Base-by-base conservation (phyloP, 257 asterid genomes). In the Solanum sitiens region DNA sequence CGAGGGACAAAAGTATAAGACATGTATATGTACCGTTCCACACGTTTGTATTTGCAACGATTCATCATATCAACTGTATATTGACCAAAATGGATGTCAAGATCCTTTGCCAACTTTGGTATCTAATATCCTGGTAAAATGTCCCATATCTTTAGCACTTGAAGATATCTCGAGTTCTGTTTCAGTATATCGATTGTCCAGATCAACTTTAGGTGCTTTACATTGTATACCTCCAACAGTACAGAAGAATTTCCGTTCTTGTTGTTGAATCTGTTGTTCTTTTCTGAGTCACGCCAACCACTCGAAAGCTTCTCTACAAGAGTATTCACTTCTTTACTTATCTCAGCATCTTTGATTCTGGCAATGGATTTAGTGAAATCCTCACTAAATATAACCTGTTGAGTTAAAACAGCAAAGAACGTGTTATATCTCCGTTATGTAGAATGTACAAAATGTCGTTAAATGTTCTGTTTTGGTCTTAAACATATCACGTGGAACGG, bases 101-200 rank as follows among this genome's bases (percentile, higher is more conserved):
- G 83, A 8, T 14, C 67, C 33, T 35, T 45, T 2, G 86, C 90
- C 50, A 92, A 37, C 18, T 85, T 75, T 18, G 86, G 84, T 18
- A 93, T 86, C 90, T 92, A 65, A 4, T 85, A 84, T 37, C 3
- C n/a, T 13, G 89, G 91, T 85, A 91, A 25, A n/a, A 94, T 45
- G 73, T 91, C 93, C 93, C 91, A 90, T 14, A 94, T 86, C 83
- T 89, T 92, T 25, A 93, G 63, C 1, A 89, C 94, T 88, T 94
- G 98, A 23, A 83, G 44, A 1, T 90, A 90, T 15, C 1, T 83
- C 10, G 83, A 68, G 20, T 85, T 74, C n/a, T 91, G 88, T 8
- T 91, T 71, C 12, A 76, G 39, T 87, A 93, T 91, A 18, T 92
- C 94, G 1, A 90, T 67, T 0, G 92, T 91, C 98, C 98, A 94